Evolutionary conservation across 2,329 filamentous ascomycete genomes (phyloP).

Genomic region (Colletotrichum sp.): DNA sequence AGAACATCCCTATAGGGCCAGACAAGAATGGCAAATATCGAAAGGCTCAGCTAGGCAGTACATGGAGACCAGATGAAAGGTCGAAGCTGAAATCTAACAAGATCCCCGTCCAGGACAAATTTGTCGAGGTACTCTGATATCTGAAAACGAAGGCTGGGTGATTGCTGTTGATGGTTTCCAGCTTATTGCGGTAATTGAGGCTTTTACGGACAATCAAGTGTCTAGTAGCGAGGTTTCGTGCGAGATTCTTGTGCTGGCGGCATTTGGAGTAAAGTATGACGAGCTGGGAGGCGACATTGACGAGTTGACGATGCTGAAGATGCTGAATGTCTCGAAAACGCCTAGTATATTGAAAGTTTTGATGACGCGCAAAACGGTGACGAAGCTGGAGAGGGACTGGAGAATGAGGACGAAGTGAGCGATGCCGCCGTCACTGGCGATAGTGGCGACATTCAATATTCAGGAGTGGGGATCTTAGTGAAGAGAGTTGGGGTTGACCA

Average conservation of each 20-base stretch:
- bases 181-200: not conserved
- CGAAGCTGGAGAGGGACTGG: too few species aligned
- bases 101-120: not conserved
- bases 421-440: too few species aligned
- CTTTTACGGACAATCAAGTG: not conserved
- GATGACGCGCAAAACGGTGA: too few species aligned
- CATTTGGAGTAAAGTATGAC: not conserved
- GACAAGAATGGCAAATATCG: not conserved
- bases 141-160: not conserved
- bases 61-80: not conserved
- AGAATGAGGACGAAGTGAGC: too few species aligned
- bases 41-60: too few species aligned
- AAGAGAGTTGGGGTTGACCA: not conserved
- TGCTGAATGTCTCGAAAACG: too few species aligned
- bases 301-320: not conserved
- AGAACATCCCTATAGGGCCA: not conserved
- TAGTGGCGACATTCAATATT: not conserved
- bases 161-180: not conserved
- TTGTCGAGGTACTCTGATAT: not conserved
- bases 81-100: not conserved
- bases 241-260: not conserved
- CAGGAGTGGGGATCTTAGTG: not conserved
- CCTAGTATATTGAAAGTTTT: too few species aligned
- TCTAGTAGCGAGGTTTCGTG: accelerated
- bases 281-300: not conserved